Percentiles rank a stretch among this genome's conserved stretches.
phyloP scores from a whole-genome alignment of 2,329 filamentous ascomycete genomes.

The Nothomitra cinnamomea region DNA sequence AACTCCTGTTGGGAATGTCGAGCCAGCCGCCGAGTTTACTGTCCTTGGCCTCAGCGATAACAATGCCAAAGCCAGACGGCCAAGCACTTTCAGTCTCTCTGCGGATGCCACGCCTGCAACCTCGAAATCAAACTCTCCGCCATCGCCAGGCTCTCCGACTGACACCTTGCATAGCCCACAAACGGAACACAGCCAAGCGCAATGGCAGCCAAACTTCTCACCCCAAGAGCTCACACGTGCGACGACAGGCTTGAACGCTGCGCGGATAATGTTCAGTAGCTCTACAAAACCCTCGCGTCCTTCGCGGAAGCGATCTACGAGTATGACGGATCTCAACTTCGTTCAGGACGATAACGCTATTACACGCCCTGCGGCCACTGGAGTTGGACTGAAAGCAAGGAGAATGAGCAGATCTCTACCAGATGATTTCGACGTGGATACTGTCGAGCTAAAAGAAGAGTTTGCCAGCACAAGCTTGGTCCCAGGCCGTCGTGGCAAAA shows the following conservation, averaged over 20 bases:
- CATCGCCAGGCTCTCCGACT: slow-evolving; percentile 20
- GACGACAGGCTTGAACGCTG: slow-evolving; percentile 12
- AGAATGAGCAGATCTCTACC: slow-evolving; percentile 57
- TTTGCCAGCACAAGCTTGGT: slow-evolving; percentile 56
- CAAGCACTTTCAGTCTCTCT: slow-evolving; percentile 22
- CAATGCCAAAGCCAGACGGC: slow-evolving; percentile 6
- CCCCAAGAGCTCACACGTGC: slow-evolving; percentile 10
- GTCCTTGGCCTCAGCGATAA: slow-evolving; percentile 3
- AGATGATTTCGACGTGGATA: slow-evolving; percentile 57
- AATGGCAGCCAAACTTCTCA: slow-evolving; percentile 6
- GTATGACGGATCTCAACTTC: slow-evolving; percentile 13
- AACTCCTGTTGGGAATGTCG: not conserved
- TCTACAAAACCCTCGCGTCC: slow-evolving; percentile 8
- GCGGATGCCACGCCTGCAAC: slow-evolving; percentile 20
- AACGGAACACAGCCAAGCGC: not conserved
- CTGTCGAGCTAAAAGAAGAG: slow-evolving; percentile 49
- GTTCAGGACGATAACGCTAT: slow-evolving; percentile 9
- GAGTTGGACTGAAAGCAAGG: slow-evolving; percentile 62
- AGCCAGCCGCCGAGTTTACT: not conserved
- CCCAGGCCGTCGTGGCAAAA: slow-evolving; percentile 54
- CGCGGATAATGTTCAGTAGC: slow-evolving; percentile 15
- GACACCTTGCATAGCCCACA: slow-evolving; percentile 16
- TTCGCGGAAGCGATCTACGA: slow-evolving; percentile 15
- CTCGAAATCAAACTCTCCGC: slow-evolving; percentile 22
- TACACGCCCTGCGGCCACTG: slow-evolving; percentile 45